Percentiles rank a stretch among this genome's conserved stretches.
Evolutionary conservation across 305 asterid species (phyloP).

Genomic region (Salvia sclarea): DNA sequence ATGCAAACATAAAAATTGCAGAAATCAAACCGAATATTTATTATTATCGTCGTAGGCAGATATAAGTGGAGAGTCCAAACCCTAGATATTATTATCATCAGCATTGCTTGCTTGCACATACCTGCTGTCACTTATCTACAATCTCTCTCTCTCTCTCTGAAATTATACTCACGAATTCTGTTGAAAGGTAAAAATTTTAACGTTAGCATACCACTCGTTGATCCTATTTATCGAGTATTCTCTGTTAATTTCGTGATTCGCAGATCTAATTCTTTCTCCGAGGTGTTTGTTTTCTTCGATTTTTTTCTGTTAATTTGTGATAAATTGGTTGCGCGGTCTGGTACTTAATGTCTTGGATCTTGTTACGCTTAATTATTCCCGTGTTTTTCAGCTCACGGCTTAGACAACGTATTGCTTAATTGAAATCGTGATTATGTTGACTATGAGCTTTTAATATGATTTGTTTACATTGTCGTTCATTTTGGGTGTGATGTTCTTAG

Average conservation of each 20-base stretch:
- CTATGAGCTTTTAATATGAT: not conserved
- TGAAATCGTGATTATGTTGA: not conserved
- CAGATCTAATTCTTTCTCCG: slow-evolving; percentile 23
- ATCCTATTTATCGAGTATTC: not conserved
- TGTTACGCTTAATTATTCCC: not conserved
- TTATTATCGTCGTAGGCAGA: not conserved
- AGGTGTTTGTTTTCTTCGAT: not conserved
- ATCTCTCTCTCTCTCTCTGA: slow-evolving; percentile 3
- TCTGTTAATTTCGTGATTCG: not conserved
- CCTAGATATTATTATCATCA: slow-evolving; percentile 35
- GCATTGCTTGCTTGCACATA: slow-evolving; percentile 10
- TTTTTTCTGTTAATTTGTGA: not conserved
- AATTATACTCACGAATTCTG: slow-evolving; percentile 27
- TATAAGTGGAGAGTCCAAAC: slow-evolving; percentile 30
- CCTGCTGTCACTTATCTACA: slow-evolving; percentile 31
- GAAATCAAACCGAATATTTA: not conserved
- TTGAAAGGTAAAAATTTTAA: slow-evolving; percentile 26
- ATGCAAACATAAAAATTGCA: not conserved
- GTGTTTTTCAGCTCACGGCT: not conserved
- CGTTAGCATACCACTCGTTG: not conserved
- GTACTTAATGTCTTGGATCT: not conserved
- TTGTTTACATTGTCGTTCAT: not conserved
- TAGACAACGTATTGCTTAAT: not conserved
- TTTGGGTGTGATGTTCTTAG: not conserved
- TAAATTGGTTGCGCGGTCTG: not conserved